Evolutionary conservation across 345 rosid species (phyloP).

Genomic region (Gossypium ekmanianum): DNA sequence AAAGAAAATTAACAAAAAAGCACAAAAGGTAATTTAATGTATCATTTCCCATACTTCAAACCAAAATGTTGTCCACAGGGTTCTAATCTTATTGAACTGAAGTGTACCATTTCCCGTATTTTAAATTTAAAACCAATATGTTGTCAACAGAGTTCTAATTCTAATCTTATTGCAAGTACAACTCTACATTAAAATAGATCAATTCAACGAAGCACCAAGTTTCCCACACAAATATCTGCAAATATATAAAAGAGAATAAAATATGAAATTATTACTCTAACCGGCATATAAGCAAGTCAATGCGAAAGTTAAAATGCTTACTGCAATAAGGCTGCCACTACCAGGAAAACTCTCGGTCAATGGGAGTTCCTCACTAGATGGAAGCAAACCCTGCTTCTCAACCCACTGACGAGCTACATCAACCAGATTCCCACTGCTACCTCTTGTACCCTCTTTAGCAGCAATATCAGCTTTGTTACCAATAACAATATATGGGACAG

Average conservation of each 20-base stretch:
- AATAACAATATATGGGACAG: slow-evolving; percentile 86
- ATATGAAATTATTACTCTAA: background rate
- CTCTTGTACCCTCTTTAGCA: slow-evolving; percentile 84
- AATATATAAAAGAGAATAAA: background rate
- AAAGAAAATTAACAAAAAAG: background rate
- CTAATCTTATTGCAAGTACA: background rate
- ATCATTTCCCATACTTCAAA: background rate
- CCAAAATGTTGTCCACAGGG: background rate
- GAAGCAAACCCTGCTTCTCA: slow-evolving; percentile 97
- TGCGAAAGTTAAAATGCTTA: slow-evolving; percentile 35
- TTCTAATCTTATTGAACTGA: background rate
- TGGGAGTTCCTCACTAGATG: slow-evolving; percentile 91
- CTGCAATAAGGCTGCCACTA: slow-evolving; percentile 71
- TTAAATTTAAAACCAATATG: background rate
- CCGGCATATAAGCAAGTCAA: background rate
- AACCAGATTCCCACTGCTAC: slow-evolving; percentile 98
- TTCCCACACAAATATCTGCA: background rate
- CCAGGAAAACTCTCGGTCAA: slow-evolving; percentile 95
- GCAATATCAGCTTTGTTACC: slow-evolving; percentile 96
- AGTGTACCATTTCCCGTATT: background rate
- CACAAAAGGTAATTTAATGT: background rate
- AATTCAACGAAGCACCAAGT: slow-evolving; percentile 3
- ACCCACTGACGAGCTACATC: slow-evolving; percentile 99
- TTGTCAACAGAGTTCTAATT: background rate
- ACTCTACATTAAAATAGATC: background rate